These are phyloP conservation scores for Rubia peregrina DNA, from an alignment of 305 asterid genomes.

Conservation along the genomic window DNA sequence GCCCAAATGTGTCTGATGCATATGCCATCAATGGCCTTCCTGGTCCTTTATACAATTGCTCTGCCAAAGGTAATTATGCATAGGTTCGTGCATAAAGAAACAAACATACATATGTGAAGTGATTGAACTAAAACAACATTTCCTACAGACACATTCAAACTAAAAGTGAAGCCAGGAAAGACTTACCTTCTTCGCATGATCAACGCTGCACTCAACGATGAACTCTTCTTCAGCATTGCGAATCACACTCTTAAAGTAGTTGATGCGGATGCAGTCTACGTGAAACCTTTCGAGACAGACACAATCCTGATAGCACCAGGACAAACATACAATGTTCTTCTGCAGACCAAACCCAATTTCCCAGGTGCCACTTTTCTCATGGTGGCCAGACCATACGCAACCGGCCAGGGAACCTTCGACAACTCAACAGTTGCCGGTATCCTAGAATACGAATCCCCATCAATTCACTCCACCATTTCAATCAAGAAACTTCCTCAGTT, in stretches of 20 bases:
- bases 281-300: slow-evolving; percentile 43
- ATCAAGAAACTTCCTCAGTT: slow-evolving; percentile 32
- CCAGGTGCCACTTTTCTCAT: slow-evolving; percentile 42
- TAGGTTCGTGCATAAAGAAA: too few species aligned
- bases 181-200: slow-evolving; percentile 60
- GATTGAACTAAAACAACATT: neutral
- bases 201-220: slow-evolving; percentile 79
- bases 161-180: slow-evolving; percentile 51
- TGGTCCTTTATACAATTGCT: slow-evolving; percentile 50
- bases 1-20: slow-evolving; percentile 57
- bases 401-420: slow-evolving; percentile 52
- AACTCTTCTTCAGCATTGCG: slow-evolving; percentile 66
- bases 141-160: slow-evolving; percentile 39
- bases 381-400: slow-evolving; percentile 45
- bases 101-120: neutral
- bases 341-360: slow-evolving; percentile 31
- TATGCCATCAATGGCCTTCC: slow-evolving; percentile 58
- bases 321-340: slow-evolving; percentile 45
- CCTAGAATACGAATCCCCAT: slow-evolving; percentile 34
- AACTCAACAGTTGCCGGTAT: slow-evolving; percentile 50
- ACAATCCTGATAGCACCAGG: slow-evolving; percentile 48
- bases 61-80: slow-evolving; percentile 34
- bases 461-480: slow-evolving; percentile 15
- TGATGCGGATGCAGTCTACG: slow-evolving; percentile 49
- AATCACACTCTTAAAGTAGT: slow-evolving; percentile 50